Conservation (phyloP, 805 yeast genomes). For the Candida krabiensis region DNA sequence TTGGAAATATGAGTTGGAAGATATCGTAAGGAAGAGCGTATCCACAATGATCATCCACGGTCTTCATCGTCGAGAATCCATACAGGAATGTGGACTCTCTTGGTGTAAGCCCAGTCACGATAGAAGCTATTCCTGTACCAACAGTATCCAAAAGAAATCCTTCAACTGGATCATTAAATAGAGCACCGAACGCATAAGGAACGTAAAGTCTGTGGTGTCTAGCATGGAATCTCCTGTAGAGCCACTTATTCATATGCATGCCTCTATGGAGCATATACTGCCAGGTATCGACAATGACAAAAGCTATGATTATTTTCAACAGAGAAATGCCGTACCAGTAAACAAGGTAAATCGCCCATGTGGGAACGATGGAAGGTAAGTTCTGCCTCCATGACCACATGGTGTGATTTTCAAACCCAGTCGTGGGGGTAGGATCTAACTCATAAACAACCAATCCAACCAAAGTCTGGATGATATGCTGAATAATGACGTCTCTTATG, state of each 20-base stretch:
- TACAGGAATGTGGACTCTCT: constrained; percentile 75
- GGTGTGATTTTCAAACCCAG: constrained; percentile 48
- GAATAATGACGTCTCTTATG: constrained; percentile 75
- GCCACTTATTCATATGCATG: constrained; percentile 79
- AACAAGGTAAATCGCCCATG: constrained; percentile 44
- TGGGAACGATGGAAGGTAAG: constrained; percentile 42
- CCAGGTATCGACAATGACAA: constrained; percentile 87
- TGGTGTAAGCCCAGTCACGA: constrained; percentile 62
- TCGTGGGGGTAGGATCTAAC: constrained; percentile 56
- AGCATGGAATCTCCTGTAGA: constrained; percentile 85
- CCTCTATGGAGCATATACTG: constrained; percentile 86
- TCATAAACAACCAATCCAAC: constrained; percentile 58
- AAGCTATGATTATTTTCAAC: constrained; percentile 59
- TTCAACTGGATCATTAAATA: constrained; percentile 91
- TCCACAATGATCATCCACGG: constrained; percentile 99
- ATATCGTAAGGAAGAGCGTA: constrained; percentile 89
- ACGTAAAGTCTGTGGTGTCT: constrained; percentile 93
- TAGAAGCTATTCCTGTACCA: constrained; percentile 85
- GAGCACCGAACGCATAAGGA: constrained; percentile 96
- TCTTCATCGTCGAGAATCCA: constrained; percentile 90
- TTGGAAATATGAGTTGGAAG: constrained; percentile 88
- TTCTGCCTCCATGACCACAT: constrained; percentile 48
- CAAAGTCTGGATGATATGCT: constrained; percentile 79
- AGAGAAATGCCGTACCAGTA: constrained; percentile 67
- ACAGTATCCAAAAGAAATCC: constrained; percentile 89